These are phyloP conservation scores for Rhynchosporium graminicola DNA, from an alignment of 2,329 filamentous ascomycete genomes.

Conservation along the genomic window DNA sequence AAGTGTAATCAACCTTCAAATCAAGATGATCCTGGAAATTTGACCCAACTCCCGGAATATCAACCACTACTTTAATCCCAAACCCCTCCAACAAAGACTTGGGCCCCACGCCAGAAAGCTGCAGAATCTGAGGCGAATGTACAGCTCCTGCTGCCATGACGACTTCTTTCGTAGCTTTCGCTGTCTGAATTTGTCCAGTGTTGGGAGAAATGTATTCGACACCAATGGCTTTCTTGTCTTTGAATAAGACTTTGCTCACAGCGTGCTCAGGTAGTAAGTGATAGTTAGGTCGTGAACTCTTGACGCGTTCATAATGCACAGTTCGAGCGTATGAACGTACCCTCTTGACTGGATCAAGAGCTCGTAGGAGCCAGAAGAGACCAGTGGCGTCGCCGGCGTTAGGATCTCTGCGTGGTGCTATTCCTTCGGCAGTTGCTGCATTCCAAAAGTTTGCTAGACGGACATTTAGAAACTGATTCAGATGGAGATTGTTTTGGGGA, in stretches of 20 bases:
- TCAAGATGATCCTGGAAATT: slow-evolving; percentile 41
- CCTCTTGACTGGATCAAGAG: slow-evolving; percentile 20
- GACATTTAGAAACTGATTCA: neutral
- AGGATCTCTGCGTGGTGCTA: slow-evolving; percentile 14
- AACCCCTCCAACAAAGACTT: slow-evolving; percentile 37
- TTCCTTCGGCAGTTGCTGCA: slow-evolving; percentile 11
- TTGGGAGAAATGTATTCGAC: slow-evolving; percentile 8
- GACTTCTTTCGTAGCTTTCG: slow-evolving; percentile 38
- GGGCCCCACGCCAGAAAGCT: slow-evolving; percentile 33
- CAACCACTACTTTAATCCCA: slow-evolving; percentile 40
- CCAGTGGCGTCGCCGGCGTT: slow-evolving; percentile 20
- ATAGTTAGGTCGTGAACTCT: slow-evolving; percentile 47
- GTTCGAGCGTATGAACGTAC: slow-evolving; percentile 44
- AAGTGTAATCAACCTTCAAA: slow-evolving; percentile 19
- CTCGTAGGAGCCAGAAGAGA: slow-evolving; percentile 20
- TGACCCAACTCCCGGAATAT: slow-evolving; percentile 46
- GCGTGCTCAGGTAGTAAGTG: slow-evolving; percentile 57
- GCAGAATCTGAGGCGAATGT: slow-evolving; percentile 29
- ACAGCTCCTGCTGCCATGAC: slow-evolving; percentile 42
- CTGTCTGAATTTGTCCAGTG: neutral
- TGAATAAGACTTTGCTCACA: slow-evolving; percentile 51
- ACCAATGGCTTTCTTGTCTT: slow-evolving; percentile 16
- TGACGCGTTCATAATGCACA: slow-evolving; percentile 44
- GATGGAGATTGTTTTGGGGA: neutral
- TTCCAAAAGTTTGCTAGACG: slow-evolving; percentile 21